Conservation (phyloP, 768 basidiomycete species). For the Pholiota conissans region DNA sequence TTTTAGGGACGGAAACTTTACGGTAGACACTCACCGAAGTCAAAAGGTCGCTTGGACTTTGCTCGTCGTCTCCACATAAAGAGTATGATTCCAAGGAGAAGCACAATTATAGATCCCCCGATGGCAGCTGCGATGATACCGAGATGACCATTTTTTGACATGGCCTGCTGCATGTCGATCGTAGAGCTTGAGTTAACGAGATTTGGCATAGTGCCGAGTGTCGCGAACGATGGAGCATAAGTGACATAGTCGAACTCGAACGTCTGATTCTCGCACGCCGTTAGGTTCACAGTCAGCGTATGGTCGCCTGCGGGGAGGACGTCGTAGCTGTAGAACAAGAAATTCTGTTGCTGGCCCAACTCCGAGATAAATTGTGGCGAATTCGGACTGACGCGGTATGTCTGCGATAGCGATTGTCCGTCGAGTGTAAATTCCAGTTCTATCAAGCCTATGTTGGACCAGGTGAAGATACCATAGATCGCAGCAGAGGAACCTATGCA, state of each 20-base stretch:
- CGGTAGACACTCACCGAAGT: slow-evolving; percentile 8
- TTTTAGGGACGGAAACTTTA: not conserved
- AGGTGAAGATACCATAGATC: slow-evolving; percentile 26
- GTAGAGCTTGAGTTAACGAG: not conserved
- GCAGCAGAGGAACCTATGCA: slow-evolving; percentile 20
- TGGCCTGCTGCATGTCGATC: not conserved
- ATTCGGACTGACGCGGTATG: slow-evolving; percentile 19
- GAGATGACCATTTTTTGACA: slow-evolving; percentile 1
- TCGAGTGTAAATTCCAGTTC: slow-evolving; percentile 25
- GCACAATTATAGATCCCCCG: not conserved
- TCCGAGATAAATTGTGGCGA: slow-evolving; percentile 19
- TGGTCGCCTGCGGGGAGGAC: slow-evolving; percentile 23
- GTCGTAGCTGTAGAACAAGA: slow-evolving; percentile 20
- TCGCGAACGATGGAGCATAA: slow-evolving; percentile 23
- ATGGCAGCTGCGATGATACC: slow-evolving; percentile 3
- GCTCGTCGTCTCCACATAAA: not conserved
- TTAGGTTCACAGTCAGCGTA: slow-evolving; percentile 23
- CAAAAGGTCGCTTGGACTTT: not conserved
- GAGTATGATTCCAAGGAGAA: slow-evolving; percentile 3
- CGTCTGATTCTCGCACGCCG: slow-evolving; percentile 21
- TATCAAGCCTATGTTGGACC: slow-evolving; percentile 21
- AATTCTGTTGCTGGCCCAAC: slow-evolving; percentile 24
- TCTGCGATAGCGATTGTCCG: slow-evolving; percentile 15
- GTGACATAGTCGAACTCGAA: slow-evolving; percentile 28
- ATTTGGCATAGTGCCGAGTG: slow-evolving; percentile 16